Conservation (phyloP, 768 basidiomycete genomes). For the Boletus sp. region DNA sequence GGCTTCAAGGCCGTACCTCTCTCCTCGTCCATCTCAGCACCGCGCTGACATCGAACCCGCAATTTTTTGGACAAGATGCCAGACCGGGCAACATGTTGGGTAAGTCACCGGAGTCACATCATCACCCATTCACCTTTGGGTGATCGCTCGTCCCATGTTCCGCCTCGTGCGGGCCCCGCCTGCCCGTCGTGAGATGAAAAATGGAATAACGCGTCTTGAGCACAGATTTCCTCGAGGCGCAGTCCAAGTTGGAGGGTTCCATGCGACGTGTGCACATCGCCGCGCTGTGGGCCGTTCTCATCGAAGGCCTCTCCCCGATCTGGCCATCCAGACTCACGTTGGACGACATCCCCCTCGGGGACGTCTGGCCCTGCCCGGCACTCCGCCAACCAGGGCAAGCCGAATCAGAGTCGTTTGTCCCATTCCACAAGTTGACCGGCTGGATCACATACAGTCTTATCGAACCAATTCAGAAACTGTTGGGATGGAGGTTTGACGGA, state of each 20-base stretch:
- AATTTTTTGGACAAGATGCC: conserved; percentile 71
- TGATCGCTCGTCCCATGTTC: background rate
- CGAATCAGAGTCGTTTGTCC: conserved; percentile 67
- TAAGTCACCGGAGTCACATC: conserved; percentile 29
- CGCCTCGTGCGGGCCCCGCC: background rate
- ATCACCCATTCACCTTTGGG: background rate
- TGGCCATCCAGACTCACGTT: conserved; percentile 82
- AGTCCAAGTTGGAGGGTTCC: conserved; percentile 44
- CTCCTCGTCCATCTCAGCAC: conserved; percentile 71
- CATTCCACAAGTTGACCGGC: conserved; percentile 94
- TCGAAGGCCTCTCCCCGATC: conserved; percentile 80
- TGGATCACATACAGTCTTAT: conserved; percentile 93
- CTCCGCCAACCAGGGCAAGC: conserved; percentile 31
- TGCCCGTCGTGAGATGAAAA: background rate
- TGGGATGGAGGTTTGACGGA: conserved; percentile 82
- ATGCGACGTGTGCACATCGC: conserved; percentile 62
- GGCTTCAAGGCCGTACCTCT: conserved; percentile 80
- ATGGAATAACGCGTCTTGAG: background rate
- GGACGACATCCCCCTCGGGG: conserved; percentile 73
- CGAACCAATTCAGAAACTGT: conserved; percentile 73
- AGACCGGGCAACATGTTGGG: conserved; percentile 84
- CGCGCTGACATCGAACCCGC: conserved; percentile 63
- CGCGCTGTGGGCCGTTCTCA: conserved; percentile 78
- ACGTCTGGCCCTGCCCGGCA: conserved; percentile 87
- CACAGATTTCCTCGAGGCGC: conserved; percentile 65